phyloP scores from a whole-genome alignment of 257 asterid species.

The Solanum okadae region DNA sequence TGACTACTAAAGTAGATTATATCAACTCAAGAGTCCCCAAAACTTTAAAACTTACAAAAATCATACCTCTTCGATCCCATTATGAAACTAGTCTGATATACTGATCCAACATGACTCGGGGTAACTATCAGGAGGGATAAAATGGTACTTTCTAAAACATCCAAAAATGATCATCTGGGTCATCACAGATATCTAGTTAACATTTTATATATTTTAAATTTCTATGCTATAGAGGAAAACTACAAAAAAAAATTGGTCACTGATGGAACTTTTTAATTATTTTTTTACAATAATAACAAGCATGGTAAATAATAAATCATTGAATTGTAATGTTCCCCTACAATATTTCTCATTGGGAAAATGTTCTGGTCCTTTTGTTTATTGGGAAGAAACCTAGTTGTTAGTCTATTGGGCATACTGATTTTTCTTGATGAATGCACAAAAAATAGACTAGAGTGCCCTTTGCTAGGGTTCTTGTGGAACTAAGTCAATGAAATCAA shows the following conservation, averaged over 20 bases:
- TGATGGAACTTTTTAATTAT: no score
- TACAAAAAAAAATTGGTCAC: no score
- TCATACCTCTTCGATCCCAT: no score
- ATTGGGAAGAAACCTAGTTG: neutral
- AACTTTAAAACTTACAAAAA: neutral
- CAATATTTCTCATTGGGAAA: no score
- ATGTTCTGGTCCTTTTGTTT: no score
- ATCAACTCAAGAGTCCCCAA: neutral
- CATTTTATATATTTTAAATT: no score
- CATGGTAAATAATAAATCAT: no score
- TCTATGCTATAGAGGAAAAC: neutral
- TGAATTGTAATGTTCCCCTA: no score
- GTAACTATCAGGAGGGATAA: neutral
- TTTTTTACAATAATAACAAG: no score
- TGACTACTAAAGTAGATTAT: neutral
- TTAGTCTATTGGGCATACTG: neutral
- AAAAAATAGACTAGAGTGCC: neutral
- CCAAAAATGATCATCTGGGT: no score
- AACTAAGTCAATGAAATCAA: neutral
- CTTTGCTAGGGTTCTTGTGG: neutral
- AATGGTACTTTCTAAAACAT: neutral
- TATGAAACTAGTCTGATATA: neutral
- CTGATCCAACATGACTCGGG: neutral
- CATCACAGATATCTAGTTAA: neutral
- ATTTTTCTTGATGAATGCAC: neutral